Conservation (phyloP, 2,329 filamentous ascomycete species). For the Knoxdaviesia proteae region DNA sequence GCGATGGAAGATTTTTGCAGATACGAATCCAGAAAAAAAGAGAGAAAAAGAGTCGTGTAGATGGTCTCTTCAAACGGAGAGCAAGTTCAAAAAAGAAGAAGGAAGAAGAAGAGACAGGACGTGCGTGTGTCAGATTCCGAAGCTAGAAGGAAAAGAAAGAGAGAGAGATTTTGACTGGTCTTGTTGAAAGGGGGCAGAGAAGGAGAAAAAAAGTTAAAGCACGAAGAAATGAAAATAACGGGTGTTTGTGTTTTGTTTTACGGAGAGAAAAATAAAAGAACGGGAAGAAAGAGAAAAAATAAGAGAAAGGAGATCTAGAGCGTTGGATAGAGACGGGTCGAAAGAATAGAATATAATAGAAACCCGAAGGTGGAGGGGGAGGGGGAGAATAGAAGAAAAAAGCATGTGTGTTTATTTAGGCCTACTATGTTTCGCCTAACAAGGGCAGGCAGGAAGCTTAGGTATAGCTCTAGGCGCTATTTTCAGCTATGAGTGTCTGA, state of each 20-base stretch:
- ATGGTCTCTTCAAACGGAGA: background rate
- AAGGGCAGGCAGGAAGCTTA: background rate
- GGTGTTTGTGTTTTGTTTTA: conserved; percentile 1
- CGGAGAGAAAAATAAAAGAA: conserved; percentile 1
- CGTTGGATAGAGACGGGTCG: background rate
- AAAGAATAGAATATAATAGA: conserved; percentile 3
- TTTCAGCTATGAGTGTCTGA: background rate
- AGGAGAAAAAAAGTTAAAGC: background rate
- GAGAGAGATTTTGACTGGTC: background rate
- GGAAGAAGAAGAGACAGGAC: background rate
- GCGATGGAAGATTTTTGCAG: background rate
- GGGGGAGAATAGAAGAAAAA: background rate
- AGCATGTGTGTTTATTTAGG: background rate
- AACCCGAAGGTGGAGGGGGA: background rate
- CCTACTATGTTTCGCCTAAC: no score
- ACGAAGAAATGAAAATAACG: conserved; percentile 1
- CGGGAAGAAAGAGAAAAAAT: background rate
- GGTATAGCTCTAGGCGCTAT: background rate
- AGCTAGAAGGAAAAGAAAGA: background rate
- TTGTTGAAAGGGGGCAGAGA: no score
- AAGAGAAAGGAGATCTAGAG: background rate
- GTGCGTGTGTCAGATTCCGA: no score
- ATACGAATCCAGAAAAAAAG: background rate
- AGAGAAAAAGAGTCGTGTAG: background rate
- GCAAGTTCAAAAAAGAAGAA: background rate